A percentile compares a stretch with the other conserved stretches of the same genome.
These are phyloP conservation scores for Fusarium devonianum DNA, from an alignment of 2,329 filamentous ascomycete genomes.

Conservation along the genomic window DNA sequence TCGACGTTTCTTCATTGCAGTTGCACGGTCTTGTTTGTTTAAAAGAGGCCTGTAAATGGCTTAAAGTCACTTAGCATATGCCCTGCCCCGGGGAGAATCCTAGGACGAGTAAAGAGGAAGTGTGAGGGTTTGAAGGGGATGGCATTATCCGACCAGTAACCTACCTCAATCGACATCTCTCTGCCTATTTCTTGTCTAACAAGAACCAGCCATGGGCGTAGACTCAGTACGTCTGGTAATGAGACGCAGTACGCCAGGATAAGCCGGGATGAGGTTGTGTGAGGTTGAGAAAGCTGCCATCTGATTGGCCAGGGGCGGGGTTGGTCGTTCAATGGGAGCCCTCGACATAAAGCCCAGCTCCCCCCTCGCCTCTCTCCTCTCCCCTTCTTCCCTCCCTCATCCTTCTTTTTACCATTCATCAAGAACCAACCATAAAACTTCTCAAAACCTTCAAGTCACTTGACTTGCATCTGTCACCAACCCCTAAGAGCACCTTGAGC, in stretches of 20 bases:
- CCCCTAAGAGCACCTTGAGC: slow-evolving; percentile 6
- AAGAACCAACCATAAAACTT: slow-evolving; percentile 11
- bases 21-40: too few species aligned
- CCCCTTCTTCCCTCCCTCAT: slow-evolving; percentile 30
- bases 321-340: slow-evolving; percentile 5
- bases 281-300: slow-evolving; percentile 21
- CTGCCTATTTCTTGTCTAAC: too few species aligned
- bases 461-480: slow-evolving; percentile 27
- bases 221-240: too few species aligned
- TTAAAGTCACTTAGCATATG: too few species aligned
- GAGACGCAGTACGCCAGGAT: slow-evolving; percentile 9
- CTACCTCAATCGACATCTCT: too few species aligned
- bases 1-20: too few species aligned
- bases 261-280: slow-evolving; percentile 34
- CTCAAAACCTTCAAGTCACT: slow-evolving; percentile 5
- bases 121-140: too few species aligned
- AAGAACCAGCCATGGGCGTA: too few species aligned
- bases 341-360: slow-evolving; percentile 33
- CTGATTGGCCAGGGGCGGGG: slow-evolving; percentile 35
- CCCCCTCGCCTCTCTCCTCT: slow-evolving; percentile 25
- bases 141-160: too few species aligned
- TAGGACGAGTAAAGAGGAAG: too few species aligned
- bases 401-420: slow-evolving; percentile 25
- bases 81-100: too few species aligned
- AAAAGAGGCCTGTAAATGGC: too few species aligned